Evolutionary conservation across 2,329 filamentous ascomycete genomes (phyloP).

Genomic region (Septoria petroselini): DNA sequence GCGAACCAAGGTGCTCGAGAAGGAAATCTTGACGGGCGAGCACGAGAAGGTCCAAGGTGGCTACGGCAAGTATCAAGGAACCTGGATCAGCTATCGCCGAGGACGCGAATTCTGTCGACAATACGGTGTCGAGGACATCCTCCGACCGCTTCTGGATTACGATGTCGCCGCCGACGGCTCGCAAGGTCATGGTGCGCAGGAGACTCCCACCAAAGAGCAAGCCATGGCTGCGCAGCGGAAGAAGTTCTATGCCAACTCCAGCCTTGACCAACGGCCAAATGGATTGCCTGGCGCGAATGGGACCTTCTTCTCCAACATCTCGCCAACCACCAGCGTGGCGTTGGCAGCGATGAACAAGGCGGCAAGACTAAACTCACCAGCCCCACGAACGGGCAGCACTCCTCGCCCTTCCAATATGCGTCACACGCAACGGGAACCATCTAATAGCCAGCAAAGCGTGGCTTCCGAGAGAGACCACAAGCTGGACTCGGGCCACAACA

Average conservation of each 20-base stretch:
- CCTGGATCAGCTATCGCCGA: constrained; percentile 93
- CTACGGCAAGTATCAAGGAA: constrained; percentile 98
- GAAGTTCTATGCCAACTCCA: constrained; percentile 74
- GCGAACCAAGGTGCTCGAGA: constrained; percentile 94
- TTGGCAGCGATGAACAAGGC: constrained; percentile 92
- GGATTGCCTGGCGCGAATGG: constrained; percentile 56
- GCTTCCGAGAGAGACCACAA: constrained; percentile 44
- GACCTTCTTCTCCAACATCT: constrained; percentile 97
- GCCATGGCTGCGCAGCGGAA: constrained; percentile 93
- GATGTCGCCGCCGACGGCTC: constrained; percentile 74
- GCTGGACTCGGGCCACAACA: constrained; percentile 67
- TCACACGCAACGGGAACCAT: constrained; percentile 66
- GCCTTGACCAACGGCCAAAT: constrained; percentile 58
- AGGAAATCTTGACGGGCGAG: constrained; percentile 92
- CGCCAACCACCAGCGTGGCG: constrained; percentile 84
- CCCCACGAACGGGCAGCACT: constrained; percentile 60
- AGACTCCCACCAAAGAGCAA: constrained; percentile 97
- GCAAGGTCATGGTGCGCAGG: constrained; percentile 69
- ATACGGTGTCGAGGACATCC: constrained; percentile 70
- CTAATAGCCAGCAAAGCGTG: constrained; percentile 77
- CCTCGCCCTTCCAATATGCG: constrained; percentile 65
- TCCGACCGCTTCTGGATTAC: constrained; percentile 73
- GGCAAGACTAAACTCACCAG: constrained; percentile 85
- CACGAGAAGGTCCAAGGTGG: constrained; percentile 98
- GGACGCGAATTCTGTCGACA: constrained; percentile 86